These are phyloP conservation scores for Clarireedia sp. DNA, from an alignment of 2,329 filamentous ascomycete species.

Conservation along the genomic window DNA sequence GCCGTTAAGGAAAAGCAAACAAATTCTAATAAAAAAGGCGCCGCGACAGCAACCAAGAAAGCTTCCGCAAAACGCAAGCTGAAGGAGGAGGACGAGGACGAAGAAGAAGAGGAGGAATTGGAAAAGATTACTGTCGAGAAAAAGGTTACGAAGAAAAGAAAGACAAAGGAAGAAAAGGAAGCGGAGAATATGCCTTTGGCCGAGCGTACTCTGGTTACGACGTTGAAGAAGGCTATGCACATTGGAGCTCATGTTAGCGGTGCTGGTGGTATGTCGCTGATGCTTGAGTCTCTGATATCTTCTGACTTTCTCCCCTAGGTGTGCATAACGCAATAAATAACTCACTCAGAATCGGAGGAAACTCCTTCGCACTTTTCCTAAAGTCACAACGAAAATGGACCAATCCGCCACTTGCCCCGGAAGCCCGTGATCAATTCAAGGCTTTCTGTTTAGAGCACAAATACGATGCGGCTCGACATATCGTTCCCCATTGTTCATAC, in stretches of 20 bases:
- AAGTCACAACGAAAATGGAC: conserved; percentile 96
- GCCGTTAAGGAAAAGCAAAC: not conserved
- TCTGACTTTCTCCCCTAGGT: conserved; percentile 41
- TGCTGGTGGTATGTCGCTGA: conserved; percentile 59
- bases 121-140: conserved; percentile 9
- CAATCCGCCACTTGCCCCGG: conserved; percentile 65
- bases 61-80: conserved; percentile 22
- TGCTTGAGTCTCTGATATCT: conserved; percentile 1
- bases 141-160: conserved; percentile 36
- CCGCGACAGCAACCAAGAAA: conserved; percentile 13
- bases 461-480: conserved; percentile 64
- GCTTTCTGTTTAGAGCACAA: conserved; percentile 57
- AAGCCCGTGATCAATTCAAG: conserved; percentile 62
- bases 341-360: conserved; percentile 73
- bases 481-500: conserved; percentile 91
- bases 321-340: conserved; percentile 84
- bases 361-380: conserved; percentile 89
- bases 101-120: conserved; percentile 14
- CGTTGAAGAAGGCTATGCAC: conserved; percentile 63
- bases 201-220: conserved; percentile 53
- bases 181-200: conserved; percentile 56
- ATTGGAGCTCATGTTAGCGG: conserved; percentile 89
- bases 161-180: conserved; percentile 49
- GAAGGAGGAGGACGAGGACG: conserved; percentile 20
- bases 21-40: not conserved